Conservation (phyloP, 306 rosid genomes). For the Lotus japonicus region DNA sequence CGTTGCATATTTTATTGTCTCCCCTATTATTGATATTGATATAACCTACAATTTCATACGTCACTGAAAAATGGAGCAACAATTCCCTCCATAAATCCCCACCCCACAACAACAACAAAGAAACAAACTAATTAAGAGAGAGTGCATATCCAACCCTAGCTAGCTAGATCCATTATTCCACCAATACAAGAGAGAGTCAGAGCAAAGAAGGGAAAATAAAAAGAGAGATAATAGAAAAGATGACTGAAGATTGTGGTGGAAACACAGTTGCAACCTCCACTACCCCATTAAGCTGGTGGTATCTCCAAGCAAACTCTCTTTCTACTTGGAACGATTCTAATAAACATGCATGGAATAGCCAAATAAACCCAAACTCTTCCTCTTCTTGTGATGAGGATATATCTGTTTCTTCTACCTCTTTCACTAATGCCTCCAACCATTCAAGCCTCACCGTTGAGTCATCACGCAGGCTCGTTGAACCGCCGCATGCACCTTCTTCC, state of each 20-base stretch:
- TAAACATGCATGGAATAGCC: conserved; percentile 25
- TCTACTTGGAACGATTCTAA: conserved; percentile 47
- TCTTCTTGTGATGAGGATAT: conserved; percentile 77
- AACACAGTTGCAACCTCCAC: conserved; percentile 52
- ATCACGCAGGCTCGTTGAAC: conserved; percentile 38
- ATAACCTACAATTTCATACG: conserved; percentile 44
- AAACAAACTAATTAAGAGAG: conserved; percentile 1
- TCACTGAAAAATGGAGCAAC: conserved; percentile 37
- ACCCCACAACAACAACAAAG: conserved; percentile 22
- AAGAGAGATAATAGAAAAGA: conserved; percentile 7
- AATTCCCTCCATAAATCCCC: conserved; percentile 38
- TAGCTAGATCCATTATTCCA: not conserved
- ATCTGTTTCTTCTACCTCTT: conserved; percentile 59
- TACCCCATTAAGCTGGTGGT: conserved; percentile 72
- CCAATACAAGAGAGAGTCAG: not conserved
- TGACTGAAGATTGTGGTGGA: conserved; percentile 69
- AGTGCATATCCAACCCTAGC: conserved; percentile 3
- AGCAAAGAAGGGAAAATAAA: not conserved
- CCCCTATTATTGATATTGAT: conserved; percentile 38
- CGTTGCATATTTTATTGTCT: conserved; percentile 73
- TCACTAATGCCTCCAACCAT: conserved; percentile 78
- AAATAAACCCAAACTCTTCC: conserved; percentile 55
- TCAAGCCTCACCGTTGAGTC: conserved; percentile 67
- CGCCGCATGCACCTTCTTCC: conserved; percentile 44
- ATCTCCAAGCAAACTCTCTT: conserved; percentile 40